phyloP scores from a whole-genome alignment of 2,329 filamentous ascomycete genomes.

The Fusarium penzigii region DNA sequence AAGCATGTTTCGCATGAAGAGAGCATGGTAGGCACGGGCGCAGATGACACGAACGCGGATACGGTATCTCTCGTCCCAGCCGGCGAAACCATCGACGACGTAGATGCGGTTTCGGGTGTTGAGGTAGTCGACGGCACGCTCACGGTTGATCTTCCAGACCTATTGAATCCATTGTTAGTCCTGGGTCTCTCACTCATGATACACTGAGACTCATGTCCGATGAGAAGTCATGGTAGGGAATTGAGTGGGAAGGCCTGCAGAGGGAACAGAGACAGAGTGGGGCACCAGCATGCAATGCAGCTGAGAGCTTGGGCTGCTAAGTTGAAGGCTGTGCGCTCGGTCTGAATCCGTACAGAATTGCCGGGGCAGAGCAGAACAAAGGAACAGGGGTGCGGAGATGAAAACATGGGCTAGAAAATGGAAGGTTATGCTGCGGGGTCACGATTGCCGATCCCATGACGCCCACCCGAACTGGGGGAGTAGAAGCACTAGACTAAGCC shows the following conservation, averaged over 20 bases:
- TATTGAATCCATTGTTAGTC: slow-evolving; percentile 43
- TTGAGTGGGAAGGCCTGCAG: slow-evolving; percentile 27
- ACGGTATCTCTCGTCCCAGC: slow-evolving; percentile 98
- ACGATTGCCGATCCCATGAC: slow-evolving; percentile 31
- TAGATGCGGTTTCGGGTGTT: slow-evolving; percentile 99
- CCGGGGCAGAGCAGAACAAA: slow-evolving; percentile 8
- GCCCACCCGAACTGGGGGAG: slow-evolving; percentile 23
- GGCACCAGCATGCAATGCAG: slow-evolving; percentile 20
- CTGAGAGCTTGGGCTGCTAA: slow-evolving; percentile 18
- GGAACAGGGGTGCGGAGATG: slow-evolving; percentile 5
- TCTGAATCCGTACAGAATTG: slow-evolving; percentile 17
- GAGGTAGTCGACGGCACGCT: slow-evolving; percentile 97
- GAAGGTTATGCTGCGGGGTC: slow-evolving; percentile 26
- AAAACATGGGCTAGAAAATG: slow-evolving; percentile 15
- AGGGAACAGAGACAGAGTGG: slow-evolving; percentile 22
- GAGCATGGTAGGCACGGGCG: slow-evolving; percentile 97
- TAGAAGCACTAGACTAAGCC: slow-evolving; percentile 17
- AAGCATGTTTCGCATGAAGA: slow-evolving; percentile 99
- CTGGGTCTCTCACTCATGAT: slow-evolving; percentile 3
- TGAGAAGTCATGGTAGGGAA: slow-evolving; percentile 3
- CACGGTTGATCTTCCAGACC: slow-evolving; percentile 99
- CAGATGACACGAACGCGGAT: slow-evolving; percentile 98
- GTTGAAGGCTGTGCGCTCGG: slow-evolving; percentile 19
- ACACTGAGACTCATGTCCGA: slow-evolving; percentile 15
- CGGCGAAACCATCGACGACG: slow-evolving; percentile 94